Conservation (phyloP, 176 grass and related monocot species). For the Poa annua region DNA sequence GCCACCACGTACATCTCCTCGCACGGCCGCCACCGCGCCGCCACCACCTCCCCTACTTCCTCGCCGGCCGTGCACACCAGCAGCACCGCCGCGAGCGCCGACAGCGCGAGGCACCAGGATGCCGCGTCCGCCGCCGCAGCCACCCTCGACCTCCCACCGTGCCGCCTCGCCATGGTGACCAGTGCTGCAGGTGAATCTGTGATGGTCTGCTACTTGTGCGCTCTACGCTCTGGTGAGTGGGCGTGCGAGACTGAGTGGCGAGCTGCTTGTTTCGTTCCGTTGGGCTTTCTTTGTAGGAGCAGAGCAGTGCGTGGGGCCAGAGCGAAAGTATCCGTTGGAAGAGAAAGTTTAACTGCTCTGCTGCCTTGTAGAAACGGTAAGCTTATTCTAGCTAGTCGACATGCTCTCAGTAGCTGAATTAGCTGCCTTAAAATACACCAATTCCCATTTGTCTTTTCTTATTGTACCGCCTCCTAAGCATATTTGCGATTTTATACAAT, state of each 20-base stretch:
- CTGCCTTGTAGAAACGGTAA: conserved; percentile 20
- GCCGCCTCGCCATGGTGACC: conserved; percentile 33
- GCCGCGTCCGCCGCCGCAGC: conserved; percentile 56
- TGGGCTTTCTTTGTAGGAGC: conserved; percentile 22
- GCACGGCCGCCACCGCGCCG: conserved; percentile 53
- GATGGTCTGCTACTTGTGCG: neutral
- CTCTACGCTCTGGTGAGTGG: neutral
- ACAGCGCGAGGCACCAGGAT: conserved; percentile 66
- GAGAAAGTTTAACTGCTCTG: conserved; percentile 1
- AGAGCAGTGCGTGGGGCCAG: neutral
- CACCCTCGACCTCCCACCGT: neutral
- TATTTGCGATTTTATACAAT: too few relatives aligned
- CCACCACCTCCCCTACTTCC: neutral
- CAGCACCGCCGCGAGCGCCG: conserved; percentile 55
- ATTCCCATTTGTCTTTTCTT: too few relatives aligned
- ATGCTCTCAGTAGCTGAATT: too few relatives aligned
- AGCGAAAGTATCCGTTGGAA: conserved; percentile 50
- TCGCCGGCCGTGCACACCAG: conserved; percentile 60
- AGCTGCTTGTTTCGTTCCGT: neutral
- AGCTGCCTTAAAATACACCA: too few relatives aligned
- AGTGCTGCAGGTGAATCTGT: too few relatives aligned
- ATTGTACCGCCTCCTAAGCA: too few relatives aligned
- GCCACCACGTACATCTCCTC: conserved; percentile 92
- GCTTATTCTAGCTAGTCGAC: neutral
- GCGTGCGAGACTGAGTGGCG: neutral